Evolutionary conservation across 495 filamentous ascomycete species (phyloP), one percentile per base, ranked within the genome.

Genomic region (Geopyxis carbonaria): DNA sequence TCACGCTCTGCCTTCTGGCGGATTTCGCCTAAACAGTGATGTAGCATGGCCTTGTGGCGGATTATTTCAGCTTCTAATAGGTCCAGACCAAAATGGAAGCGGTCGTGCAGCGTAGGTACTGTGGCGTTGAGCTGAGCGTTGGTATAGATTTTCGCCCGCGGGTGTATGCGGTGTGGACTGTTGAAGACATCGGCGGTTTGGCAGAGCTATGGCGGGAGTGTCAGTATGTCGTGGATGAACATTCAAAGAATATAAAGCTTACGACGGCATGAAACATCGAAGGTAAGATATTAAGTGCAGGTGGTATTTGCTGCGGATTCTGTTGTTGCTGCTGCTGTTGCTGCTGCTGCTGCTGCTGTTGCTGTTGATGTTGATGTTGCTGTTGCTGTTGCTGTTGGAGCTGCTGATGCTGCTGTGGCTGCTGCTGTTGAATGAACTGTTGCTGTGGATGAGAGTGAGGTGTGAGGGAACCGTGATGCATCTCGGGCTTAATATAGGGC

Each of bases 111-210:
- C 16, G 6, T 44, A 8, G 44, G 42, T 1, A 53, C 41, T 3
- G 21, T 36, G 3, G 40, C 40, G 28, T 36, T 32, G 6, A 53
- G 36, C 37, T 48, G 49, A 3, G 50, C 50, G 13, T 53, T 53
- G 5, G 49, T 53, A 34, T 53, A 13, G 13, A 7, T 7, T 28
- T 28, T 28, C 7, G 7, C 44, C 6, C 50, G 36, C 0, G 44
- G 44, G 20, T 53, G 49, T 33, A 47, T 44, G 2, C 49, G 31
- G 1, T 32, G 30, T 8, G 50, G 50, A 8, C 44, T 33, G 23
- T 53, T 53, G 37, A 53, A 53, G 15, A 53, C 50, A 7, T 53
- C 50, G 13, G 50, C 50, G 5, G 50, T 53, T 42, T 53, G 50
- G 36, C 40, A 44, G 35, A 53, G 51, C 50, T 53, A n/a, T n/a